Conservation (phyloP, 2,329 filamentous ascomycete genomes). For the Diaporthe velutina region DNA sequence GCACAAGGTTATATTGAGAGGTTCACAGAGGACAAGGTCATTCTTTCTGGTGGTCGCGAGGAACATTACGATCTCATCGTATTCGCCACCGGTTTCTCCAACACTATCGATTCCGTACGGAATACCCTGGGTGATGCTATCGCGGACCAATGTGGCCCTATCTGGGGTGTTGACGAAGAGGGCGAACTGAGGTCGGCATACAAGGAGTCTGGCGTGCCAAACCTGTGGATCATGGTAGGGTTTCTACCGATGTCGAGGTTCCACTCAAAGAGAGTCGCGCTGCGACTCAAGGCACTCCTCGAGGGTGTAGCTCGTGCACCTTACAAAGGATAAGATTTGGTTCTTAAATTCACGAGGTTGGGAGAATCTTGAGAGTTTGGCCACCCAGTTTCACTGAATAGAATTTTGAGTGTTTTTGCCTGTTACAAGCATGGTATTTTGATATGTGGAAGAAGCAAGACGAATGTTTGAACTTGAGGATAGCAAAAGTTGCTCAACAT, state of each 20-base stretch:
- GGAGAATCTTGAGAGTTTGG: too few species aligned
- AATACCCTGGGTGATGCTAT: conserved; percentile 68
- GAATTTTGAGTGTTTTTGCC: neutral
- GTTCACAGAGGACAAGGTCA: conserved; percentile 58
- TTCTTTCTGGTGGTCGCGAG: conserved; percentile 56
- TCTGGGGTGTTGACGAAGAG: conserved; percentile 72
- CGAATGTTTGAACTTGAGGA: too few species aligned
- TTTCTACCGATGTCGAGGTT: conserved; percentile 73
- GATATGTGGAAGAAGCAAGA: too few species aligned
- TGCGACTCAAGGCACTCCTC: conserved; percentile 63
- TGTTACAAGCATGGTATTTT: too few species aligned
- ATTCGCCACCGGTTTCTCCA: conserved; percentile 68
- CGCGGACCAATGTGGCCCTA: conserved; percentile 67
- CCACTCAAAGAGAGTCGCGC: conserved; percentile 66
- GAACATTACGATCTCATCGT: conserved; percentile 72
- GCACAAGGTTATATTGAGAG: conserved; percentile 61
- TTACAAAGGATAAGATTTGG: neutral
- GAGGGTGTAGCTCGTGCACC: conserved; percentile 42
- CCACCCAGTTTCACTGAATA: neutral
- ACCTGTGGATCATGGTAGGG: conserved; percentile 76
- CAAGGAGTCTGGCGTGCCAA: conserved; percentile 70
- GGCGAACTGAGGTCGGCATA: conserved; percentile 70
- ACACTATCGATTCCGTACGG: neutral
- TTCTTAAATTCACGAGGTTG: neutral
- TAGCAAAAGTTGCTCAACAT: too few species aligned